Evolutionary conservation across 345 rosid genomes (phyloP).

Genomic region (Dimocarpus longan): DNA sequence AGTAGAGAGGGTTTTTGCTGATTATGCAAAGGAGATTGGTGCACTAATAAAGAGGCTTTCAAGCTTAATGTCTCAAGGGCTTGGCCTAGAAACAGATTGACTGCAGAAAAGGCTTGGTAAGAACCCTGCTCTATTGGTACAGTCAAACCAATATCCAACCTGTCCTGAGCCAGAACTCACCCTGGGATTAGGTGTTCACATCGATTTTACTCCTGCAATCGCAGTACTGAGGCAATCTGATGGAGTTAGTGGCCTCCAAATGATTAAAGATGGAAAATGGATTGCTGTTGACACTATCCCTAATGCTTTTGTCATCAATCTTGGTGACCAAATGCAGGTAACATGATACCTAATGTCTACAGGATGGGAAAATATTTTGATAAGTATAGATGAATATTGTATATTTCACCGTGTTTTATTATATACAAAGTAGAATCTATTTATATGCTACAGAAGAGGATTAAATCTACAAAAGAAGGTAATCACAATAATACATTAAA

Average conservation of each 20-base stretch:
- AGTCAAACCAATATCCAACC: conserved; percentile 25
- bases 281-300: conserved; percentile 16
- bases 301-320: conserved; percentile 28
- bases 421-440: no score
- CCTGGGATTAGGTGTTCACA: conserved; percentile 25
- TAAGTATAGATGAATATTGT: no score
- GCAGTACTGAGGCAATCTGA: conserved; percentile 23
- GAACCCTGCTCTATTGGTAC: background rate
- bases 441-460: no score
- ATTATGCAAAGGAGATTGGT: conserved; percentile 25
- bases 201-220: conserved; percentile 14
- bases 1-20: conserved; percentile 23
- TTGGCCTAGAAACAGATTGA: conserved; percentile 15
- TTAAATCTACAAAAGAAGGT: no score
- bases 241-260: conserved; percentile 29
- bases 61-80: conserved; percentile 28
- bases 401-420: no score
- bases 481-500: no score
- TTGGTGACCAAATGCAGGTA: conserved; percentile 34
- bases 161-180: conserved; percentile 35
- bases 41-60: conserved; percentile 17
- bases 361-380: no score
- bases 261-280: conserved; percentile 37
- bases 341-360: no score
- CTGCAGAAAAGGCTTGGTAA: conserved; percentile 16